A percentile compares a stretch with the other conserved stretches of the same genome.
Conservation (phyloP, 345 rosid species). For the Ricinus communis region DNA sequence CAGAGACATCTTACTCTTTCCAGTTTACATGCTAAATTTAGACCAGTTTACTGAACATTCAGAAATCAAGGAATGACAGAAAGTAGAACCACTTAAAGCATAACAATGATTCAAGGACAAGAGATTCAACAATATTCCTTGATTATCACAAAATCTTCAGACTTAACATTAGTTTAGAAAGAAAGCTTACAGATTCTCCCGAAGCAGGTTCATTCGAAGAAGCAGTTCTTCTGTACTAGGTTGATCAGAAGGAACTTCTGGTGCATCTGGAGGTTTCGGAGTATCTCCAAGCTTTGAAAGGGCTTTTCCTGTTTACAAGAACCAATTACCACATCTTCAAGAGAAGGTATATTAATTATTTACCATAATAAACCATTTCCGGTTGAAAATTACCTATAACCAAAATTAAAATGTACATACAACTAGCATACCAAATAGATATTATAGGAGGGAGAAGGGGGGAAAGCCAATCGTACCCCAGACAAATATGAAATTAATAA, state of each 20-base stretch:
- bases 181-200: slow-evolving; percentile 57
- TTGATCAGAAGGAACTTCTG: slow-evolving; percentile 59
- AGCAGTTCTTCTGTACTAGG: slow-evolving; percentile 66
- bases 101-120: background rate
- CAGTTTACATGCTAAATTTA: background rate
- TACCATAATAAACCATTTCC: no score
- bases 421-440: background rate
- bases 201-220: slow-evolving; percentile 69
- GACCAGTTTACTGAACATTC: background rate
- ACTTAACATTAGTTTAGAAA: slow-evolving; percentile 6
- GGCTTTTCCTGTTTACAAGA: slow-evolving; percentile 56
- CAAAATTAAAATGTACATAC: background rate
- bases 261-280: slow-evolving; percentile 32
- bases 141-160: background rate
- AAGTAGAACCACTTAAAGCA: background rate
- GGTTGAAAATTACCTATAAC: background rate
- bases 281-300: slow-evolving; percentile 60
- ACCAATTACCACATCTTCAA: slow-evolving; percentile 15
- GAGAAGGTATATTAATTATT: no score
- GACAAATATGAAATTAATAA: background rate
- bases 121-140: background rate
- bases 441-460: no score
- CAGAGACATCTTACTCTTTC: background rate
- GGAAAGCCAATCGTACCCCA: background rate
- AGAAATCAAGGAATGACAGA: background rate